Evolutionary conservation across 768 basidiomycete genomes (phyloP), one percentile per base, ranked within the genome.

Genomic region (Podaxis sp.): DNA sequence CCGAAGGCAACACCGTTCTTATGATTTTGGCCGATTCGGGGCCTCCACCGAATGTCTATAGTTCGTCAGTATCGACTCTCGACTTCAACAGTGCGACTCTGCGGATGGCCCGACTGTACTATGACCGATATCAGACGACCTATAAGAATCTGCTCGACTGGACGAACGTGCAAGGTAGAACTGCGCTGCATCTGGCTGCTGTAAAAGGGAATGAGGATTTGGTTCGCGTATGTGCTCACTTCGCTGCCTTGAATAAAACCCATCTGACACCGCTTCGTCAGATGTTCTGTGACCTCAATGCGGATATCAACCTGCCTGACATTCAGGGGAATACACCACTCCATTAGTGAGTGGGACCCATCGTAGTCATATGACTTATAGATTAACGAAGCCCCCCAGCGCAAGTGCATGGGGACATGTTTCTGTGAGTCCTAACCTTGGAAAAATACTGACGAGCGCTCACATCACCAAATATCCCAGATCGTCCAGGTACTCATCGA

Each of bases 241-340:
- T 63, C 28, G 44, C 55, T 50, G 40, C 44, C 50, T 50, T 28
- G 50, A 33, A 28, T 7, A 53, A 53, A 56, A 33, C 13, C 37
- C 10, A 28, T 12, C 44, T 50, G 33, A 41, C 33, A 15, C 33
- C 30, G n/a, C 44, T 24, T 62, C 49, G 60, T 33, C 68, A 95
- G 94, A 93, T 95, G 87, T 79, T 96, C 48, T 94, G 91, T 73
- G 94, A 96, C 76, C 77, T 95, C 20, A 93, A 88, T 4, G 96
- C 95, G 28, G 96, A 97, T 75, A 82, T 90, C 66, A 91, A 97
- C 75, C 76, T 98, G 56, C 82, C 95, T 11, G 96, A 98, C 77
- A 87, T 94, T 65, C 87, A 90, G 76, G 96, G 96, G 51, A 96
- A 97, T 69, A 93, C 94, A 0, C 87, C 96, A 36, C 76, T 98